These are phyloP conservation scores for Boehmeria nivea DNA, from an alignment of 306 rosid genomes.

Conservation along the genomic window DNA sequence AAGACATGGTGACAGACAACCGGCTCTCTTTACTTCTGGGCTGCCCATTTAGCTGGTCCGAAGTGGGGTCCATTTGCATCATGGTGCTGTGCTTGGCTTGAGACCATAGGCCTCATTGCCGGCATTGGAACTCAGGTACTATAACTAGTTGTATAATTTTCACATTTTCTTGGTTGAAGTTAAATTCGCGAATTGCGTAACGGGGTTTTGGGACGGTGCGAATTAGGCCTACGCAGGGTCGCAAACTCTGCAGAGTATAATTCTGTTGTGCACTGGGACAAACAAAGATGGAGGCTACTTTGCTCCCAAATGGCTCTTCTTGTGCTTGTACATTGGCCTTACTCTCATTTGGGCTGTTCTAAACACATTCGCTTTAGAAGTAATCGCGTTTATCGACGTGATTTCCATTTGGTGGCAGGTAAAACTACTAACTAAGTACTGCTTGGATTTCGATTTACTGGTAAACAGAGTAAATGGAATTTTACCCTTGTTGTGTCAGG, in stretches of 20 bases:
- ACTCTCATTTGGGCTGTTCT: slow-evolving; percentile 78
- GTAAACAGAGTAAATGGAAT: no score
- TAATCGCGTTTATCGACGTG: slow-evolving; percentile 65
- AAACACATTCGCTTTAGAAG: slow-evolving; percentile 75
- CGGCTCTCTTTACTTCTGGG: slow-evolving; percentile 92
- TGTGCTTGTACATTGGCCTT: slow-evolving; percentile 72
- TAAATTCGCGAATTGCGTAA: no score
- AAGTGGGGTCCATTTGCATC: slow-evolving; percentile 94
- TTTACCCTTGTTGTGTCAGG: no score
- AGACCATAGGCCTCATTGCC: slow-evolving; percentile 75
- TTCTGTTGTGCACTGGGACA: slow-evolving; percentile 65
- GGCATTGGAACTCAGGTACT: slow-evolving; percentile 85
- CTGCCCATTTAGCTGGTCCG: slow-evolving; percentile 91
- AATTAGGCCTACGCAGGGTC: slow-evolving; percentile 81
- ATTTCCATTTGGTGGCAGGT: slow-evolving; percentile 98
- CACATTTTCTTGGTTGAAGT: no score
- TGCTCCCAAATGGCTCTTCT: slow-evolving; percentile 79
- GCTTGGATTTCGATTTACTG: no score
- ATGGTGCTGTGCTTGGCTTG: slow-evolving; percentile 95
- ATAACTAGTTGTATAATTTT: not conserved
- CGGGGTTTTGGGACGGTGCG: no score
- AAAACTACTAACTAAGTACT: slow-evolving; percentile 1
- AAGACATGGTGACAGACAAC: slow-evolving; percentile 52
- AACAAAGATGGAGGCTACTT: slow-evolving; percentile 78
- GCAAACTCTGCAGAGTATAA: slow-evolving; percentile 71